Base-by-base conservation (phyloP, 2,329 filamentous ascomycete genomes). In the Fusarium acutatum region DNA sequence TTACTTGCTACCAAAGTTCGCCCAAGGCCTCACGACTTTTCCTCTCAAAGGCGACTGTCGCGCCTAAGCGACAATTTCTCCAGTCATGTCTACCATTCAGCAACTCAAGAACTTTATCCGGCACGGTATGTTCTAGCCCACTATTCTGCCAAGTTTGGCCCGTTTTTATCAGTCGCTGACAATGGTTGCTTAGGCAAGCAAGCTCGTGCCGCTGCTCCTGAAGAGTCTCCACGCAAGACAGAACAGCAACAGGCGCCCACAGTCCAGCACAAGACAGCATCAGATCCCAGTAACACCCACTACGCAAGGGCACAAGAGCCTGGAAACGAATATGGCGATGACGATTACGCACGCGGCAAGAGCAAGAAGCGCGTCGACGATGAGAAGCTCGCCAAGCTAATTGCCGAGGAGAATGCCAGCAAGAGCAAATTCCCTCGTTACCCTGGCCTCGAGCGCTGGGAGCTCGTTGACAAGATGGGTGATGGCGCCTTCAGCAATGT, bases 401-500 rank as follows among this genome's bases (percentile, higher is more conserved):
- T 99, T 4, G 94, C 94, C 64, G 96, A 98, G 81, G 96, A 98
- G 86, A 94, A 95, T 68, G 93, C 94, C 79, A 94, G 87, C 83
- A 94, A 91, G 82, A 91, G 91, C 80, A 97, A 95, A 82, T 92
- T 98, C 79, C 96, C 96, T 44, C 89, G 86, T 76, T 84, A 84
- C 57, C 82, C 83, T 5, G 83, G 83, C 35, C 78, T 84, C 14
- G 83, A 84, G 59, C 80, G 95, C 79, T 99, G 94, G 92, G 90
- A 92, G 60, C 86, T 98, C 38, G 67, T 96, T 59, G 95, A 97
- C 84, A 98, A 98, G 88, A 99, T 99, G 96, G 96, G 96, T 74
- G 96, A 98, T 77, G 96, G 96, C 70, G 96, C 96, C 69, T 99
- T 99, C 88, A 98, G 96, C 86, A 98, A 98, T 80, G 96, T 99